phyloP scores from a whole-genome alignment of 73 alveolate genomes.

The Effrenium voratum region DNA sequence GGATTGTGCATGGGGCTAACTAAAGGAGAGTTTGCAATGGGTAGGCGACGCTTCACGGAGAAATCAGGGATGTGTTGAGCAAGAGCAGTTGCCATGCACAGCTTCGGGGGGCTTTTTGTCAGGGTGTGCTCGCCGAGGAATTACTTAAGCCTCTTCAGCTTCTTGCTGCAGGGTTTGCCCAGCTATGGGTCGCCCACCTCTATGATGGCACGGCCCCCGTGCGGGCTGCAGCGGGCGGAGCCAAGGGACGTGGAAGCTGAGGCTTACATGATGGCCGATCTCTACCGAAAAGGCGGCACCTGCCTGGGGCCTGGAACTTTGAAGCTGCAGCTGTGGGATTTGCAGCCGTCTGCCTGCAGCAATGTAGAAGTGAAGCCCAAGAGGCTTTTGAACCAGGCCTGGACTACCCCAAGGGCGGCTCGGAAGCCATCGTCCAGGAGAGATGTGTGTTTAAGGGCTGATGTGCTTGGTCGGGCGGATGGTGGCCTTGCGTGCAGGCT shows the following conservation, averaged over 20 bases:
- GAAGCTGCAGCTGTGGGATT: background rate
- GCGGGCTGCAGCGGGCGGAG: background rate
- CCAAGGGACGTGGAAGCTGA: background rate
- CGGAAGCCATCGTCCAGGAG: slow-evolving; percentile 91
- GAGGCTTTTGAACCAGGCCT: background rate
- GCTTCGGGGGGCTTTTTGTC: too few species aligned
- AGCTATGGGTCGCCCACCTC: slow-evolving; percentile 83
- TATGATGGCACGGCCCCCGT: slow-evolving; percentile 43
- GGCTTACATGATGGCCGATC: slow-evolving; percentile 94
- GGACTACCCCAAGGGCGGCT: slow-evolving; percentile 92
- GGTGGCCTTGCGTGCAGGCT: background rate
- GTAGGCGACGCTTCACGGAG: too few species aligned
- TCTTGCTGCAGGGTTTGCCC: slow-evolving; percentile 87
- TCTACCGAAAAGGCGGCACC: slow-evolving; percentile 90
- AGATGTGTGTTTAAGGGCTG: background rate
- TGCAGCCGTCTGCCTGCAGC: background rate
- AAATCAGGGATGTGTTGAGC: too few species aligned
- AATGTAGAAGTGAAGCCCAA: background rate
- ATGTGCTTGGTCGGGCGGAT: background rate
- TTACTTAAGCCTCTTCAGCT: slow-evolving; percentile 90
- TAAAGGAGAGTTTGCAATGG: too few species aligned
- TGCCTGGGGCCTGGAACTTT: background rate
- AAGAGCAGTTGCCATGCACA: too few species aligned
- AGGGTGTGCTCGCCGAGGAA: slow-evolving; percentile 12
- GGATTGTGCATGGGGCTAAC: too few species aligned